A percentile compares a stretch with the other conserved stretches of the same genome.
phyloP scores from a whole-genome alignment of 768 basidiomycete genomes.

The Boletus edulis region DNA sequence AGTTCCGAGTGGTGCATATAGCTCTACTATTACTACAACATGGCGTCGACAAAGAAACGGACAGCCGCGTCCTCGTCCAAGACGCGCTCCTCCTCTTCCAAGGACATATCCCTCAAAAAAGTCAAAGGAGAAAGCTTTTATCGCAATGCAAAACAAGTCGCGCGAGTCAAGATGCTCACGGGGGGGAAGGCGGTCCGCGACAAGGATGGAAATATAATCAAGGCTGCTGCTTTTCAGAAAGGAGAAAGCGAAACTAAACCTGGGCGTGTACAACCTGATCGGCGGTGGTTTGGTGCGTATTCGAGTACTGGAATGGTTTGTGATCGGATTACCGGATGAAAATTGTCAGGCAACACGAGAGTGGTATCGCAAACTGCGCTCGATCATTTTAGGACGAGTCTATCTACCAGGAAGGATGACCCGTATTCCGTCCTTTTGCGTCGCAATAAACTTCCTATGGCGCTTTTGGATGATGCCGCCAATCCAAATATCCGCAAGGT shows the following conservation, averaged over 20 bases:
- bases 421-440: constrained; percentile 94
- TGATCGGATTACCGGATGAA: constrained; percentile 4
- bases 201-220: constrained; percentile 86
- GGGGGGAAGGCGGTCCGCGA: constrained; percentile 91
- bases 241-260: constrained; percentile 89
- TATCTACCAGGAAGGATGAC: constrained; percentile 82
- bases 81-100: constrained; percentile 42
- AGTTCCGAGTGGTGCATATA: no score
- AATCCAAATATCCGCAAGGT: constrained; percentile 82
- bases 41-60: constrained; percentile 33
- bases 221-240: constrained; percentile 95
- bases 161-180: constrained; percentile 86
- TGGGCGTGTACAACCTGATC: constrained; percentile 91
- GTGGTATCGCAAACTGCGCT: constrained; percentile 96
- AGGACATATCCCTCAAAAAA: constrained; percentile 57
- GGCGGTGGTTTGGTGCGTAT: constrained; percentile 92
- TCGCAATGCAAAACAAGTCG: constrained; percentile 88
- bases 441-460: constrained; percentile 97
- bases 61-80: constrained; percentile 29
- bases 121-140: constrained; percentile 98
- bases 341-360: constrained; percentile 82
- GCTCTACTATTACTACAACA: constrained; percentile 4
- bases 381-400: constrained; percentile 92
- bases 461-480: constrained; percentile 84
- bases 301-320: background rate